Conservation (phyloP, 2,329 filamentous ascomycete species). For the Diaporthe capsici region DNA sequence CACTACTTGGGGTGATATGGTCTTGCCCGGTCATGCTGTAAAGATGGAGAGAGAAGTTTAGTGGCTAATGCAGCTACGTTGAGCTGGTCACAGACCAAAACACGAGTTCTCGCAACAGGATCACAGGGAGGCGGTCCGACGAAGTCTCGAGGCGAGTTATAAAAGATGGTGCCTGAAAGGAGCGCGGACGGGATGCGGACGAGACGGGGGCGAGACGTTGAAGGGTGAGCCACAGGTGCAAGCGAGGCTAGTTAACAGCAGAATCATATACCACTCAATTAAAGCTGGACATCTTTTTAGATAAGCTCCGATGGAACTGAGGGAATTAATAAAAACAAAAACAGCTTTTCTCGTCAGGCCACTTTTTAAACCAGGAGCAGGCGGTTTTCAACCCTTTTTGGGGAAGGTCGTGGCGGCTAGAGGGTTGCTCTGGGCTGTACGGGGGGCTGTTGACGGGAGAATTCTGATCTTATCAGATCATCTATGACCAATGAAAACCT, state of each 20-base stretch:
- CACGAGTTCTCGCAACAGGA: too few species aligned
- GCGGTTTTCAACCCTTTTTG: background rate
- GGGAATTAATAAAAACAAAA: background rate
- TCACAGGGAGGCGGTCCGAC: background rate
- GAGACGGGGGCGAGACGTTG: background rate
- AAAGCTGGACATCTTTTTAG: background rate
- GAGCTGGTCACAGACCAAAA: background rate
- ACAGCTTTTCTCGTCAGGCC: background rate
- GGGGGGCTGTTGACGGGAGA: background rate
- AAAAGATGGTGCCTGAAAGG: background rate
- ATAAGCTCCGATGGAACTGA: background rate
- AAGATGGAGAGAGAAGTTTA: background rate
- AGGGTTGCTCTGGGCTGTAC: background rate
- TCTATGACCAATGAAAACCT: conserved; percentile 8
- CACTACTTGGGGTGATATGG: background rate
- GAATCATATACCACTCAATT: background rate
- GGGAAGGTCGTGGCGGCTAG: background rate
- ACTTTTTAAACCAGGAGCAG: background rate
- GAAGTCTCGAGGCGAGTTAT: background rate
- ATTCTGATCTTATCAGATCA: conserved; percentile 26
- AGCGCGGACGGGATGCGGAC: background rate
- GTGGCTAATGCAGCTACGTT: background rate
- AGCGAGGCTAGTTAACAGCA: background rate
- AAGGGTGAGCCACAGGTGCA: background rate
- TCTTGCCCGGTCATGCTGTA: background rate